Evolutionary conservation across 768 basidiomycete genomes (phyloP), one percentile per base, ranked within the genome.

Genomic region (Rhodotorula graminis): DNA sequence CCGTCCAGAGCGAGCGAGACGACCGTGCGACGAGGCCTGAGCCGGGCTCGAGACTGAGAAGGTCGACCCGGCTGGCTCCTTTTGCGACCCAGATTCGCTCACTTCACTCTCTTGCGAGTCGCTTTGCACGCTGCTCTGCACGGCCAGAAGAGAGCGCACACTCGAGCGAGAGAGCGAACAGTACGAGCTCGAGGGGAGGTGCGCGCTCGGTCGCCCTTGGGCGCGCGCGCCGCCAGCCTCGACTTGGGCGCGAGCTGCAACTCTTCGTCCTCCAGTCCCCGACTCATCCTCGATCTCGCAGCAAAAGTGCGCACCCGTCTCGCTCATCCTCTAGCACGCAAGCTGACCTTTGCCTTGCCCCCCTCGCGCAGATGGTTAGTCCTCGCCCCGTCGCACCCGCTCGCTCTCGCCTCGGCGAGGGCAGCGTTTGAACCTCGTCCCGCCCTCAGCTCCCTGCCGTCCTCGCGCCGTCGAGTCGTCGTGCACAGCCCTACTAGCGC

Each of bases 361-460:
- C 2, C 18, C 52, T 15, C 11, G n/a, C 15, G 7, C 49, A 66
- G 67, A 66, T 72, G 71, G 71, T 72, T 68, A 72, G 71, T 72
- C 67, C 15, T 27, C 25, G 8, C 21, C 6, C 57, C 33, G n/a
- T 8, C 7, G n/a, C 58, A 5, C 23, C 33, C 11, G 14, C 15
- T 49, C 40, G 44, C 44, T 33, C 33, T 44, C 44, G 23, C 21
- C 42, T 4, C 25, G 52, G 27, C 60, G 46, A 44, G 56, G 53
- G 53, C 53, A 55, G 53, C 53, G 53, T 55, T 55, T 55, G 53
- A 55, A 11, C 56, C 19, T 23, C 50, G n/a, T 19, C 18, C 37
- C 37, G 37, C 37, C 37, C 37, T 37, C 37, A 37, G 37, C 18
- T 40, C 31, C 23, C 25, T 40, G 29, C 29, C 49, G 11, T 42